Base-by-base conservation (phyloP, 768 basidiomycete genomes). In the Amanita rubescens region DNA sequence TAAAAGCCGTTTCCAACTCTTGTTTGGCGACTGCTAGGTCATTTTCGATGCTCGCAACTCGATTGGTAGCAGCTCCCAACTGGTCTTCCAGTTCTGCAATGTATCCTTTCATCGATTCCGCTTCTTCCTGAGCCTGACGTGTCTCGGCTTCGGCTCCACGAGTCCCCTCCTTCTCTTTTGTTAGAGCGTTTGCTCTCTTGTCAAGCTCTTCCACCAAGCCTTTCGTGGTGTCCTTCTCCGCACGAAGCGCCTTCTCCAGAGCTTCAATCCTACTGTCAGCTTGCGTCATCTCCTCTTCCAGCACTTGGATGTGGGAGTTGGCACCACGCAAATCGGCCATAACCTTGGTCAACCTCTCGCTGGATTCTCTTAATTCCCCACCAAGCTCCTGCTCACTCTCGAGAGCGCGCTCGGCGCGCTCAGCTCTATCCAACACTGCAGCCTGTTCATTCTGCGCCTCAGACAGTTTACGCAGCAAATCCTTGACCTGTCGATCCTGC, bases 351-450 rank as follows among this genome's bases (percentile, higher is more conserved):
- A 85, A 69, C 17, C 77, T 76, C 52, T 82, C 75, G 55, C 88
- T 85, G 17, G 84, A 85, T 37, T 82, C 80, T 55, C 75, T 77
- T 53, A 89, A 62, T 49, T 84, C 84, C 0, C 78, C 78, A 1
- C 86, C 88, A 1, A 89, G 72, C 43, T 89, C 89, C 57, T 77
- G 76, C 34, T 78, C 84, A 50, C 71, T 78, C 63, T 81, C 84
- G 48, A 90, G 68, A 11, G 79, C 76, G 24, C 65, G 70, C 59
- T 90, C 87, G 0, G 84, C 85, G 60, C 84, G 84, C 56, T 74
- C 73, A 0, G 80, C 81, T 32, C 85, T 76, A 49, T 82, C 81
- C 8, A 73, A 65, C 0, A 82, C 80, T 12, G 73, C 68, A 55
- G 85, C 75, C 46, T 77, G 70, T 55, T 85, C 82, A 1, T 65